Conservation (phyloP, 352 stramenopile genomes). For the Phytopythium boreale region DNA sequence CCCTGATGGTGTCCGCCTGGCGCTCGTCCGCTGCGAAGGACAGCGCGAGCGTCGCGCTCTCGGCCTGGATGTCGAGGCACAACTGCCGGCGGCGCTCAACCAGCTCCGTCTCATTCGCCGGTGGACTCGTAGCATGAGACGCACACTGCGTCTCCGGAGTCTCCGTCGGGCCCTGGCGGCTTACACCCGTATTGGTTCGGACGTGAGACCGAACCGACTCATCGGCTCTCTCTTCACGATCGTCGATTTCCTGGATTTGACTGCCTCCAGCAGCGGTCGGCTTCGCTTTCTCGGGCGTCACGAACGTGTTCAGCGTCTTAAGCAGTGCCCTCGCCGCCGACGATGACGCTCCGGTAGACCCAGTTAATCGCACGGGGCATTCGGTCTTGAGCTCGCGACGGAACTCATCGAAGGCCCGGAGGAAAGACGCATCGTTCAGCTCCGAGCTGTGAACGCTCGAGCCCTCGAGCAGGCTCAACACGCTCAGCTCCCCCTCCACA, state of each 20-base stretch:
- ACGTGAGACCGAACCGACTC: not conserved
- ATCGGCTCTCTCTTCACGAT: not conserved
- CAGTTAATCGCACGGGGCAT: not conserved
- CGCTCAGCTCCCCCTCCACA: slow-evolving; percentile 22
- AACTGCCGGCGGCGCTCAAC: slow-evolving; percentile 36
- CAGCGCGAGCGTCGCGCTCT: slow-evolving; percentile 45
- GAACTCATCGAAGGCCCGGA: slow-evolving; percentile 48
- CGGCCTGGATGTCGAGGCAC: slow-evolving; percentile 51
- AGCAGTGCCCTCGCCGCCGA: slow-evolving; percentile 24
- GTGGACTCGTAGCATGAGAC: too few species aligned
- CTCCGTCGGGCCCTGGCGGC: not conserved
- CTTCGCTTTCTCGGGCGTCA: slow-evolving; percentile 5
- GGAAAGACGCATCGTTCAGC: slow-evolving; percentile 53
- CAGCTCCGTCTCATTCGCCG: slow-evolving; percentile 11
- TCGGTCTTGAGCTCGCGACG: slow-evolving; percentile 27
- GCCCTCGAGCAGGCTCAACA: slow-evolving; percentile 47
- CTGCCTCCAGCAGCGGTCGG: not conserved
- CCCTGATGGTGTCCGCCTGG: slow-evolving; percentile 12
- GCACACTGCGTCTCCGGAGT: not conserved
- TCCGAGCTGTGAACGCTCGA: slow-evolving; percentile 52
- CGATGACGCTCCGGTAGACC: not conserved
- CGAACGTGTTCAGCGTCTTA: slow-evolving; percentile 1
- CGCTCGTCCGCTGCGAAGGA: slow-evolving; percentile 13
- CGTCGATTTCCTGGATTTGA: not conserved
- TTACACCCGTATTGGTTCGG: not conserved